Evolutionary conservation across 139 green algal genomes (phyloP).

Genomic region (Tetradesmus obliquus): DNA sequence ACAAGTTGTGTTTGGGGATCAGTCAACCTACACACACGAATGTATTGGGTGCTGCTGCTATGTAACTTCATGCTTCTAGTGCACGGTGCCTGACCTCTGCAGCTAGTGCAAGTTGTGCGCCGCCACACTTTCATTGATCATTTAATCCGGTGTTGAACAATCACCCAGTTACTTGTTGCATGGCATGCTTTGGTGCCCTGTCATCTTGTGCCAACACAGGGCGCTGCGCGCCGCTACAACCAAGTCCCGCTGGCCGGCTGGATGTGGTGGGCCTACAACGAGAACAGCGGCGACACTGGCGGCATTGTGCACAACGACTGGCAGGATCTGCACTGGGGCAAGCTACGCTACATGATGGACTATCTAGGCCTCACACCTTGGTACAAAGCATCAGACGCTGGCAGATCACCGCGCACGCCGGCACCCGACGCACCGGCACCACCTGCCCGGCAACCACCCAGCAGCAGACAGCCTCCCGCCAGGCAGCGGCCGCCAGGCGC

Average conservation of each 20-base stretch:
- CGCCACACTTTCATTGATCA: no score
- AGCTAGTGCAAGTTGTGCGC: no score
- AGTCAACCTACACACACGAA: no score
- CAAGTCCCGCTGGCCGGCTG: conserved; percentile 12
- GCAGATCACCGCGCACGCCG: background rate
- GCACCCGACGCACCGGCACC: background rate
- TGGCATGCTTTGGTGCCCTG: no score
- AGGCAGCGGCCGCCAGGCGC: no score
- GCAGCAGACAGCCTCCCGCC: background rate
- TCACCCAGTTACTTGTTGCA: no score
- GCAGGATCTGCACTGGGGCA: conserved; percentile 42
- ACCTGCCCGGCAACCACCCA: background rate
- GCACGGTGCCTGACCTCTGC: no score
- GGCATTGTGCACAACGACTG: conserved; percentile 47
- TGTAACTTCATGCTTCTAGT: no score
- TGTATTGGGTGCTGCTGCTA: no score
- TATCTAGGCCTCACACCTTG: conserved; percentile 34
- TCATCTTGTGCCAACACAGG: background rate
- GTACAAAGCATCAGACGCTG: conserved; percentile 11
- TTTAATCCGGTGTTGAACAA: no score
- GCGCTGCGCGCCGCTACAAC: background rate
- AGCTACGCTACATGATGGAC: conserved; percentile 41
- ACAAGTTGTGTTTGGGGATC: no score
- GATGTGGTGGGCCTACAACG: conserved; percentile 51
- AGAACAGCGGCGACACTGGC: conserved; percentile 43